Evolutionary conservation across 2,329 filamentous ascomycete species (phyloP), one percentile per base, ranked within the genome.

Genomic region (Hymenotorrendiella dingleyae): DNA sequence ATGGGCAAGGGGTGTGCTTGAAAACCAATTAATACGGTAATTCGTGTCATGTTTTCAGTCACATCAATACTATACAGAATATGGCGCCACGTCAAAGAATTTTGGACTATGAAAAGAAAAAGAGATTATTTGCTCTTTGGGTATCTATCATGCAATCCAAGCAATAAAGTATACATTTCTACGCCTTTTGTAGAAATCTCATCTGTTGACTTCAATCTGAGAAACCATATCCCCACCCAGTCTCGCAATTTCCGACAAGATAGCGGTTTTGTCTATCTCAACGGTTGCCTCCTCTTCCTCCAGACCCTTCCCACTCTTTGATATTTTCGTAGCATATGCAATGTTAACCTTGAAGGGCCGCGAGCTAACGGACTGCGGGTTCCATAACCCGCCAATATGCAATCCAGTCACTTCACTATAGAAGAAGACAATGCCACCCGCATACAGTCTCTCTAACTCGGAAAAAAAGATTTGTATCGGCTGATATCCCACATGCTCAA

Each of bases 401-500:
- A 78, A 71, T 19, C 80, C 72, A 2, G 71, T 68, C 1, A 70
- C 62, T 4, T 67, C 71, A 23, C 88, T 82, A 50, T 81, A 75
- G 69, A 97, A 96, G 64, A 96, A 87, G 2, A 96, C 68, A 24
- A 94, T 67, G 3, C 78, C 76, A 26, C 81, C 74, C 3, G 74
- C 74, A 59, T 89, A 96, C 2, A 79, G 62, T 3, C 66, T 67
- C 49, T 78, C 70, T 10, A 97, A 67, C 55, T 93, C 86, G 12
- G 70, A 64, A 12, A 89, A 63, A 45, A 91, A 81, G 7, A 79
- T 68, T 7, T 69, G 65, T 1, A 80, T 68, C 0, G 84, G 77
- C n/a, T 82, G 71, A 17, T 76, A 74, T 2, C 78, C 74, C 4
- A 82, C 56, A 24, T 73, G 38, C 54, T 64, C 51, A 42, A 58